Evolutionary conservation across 2,329 filamentous ascomycete species (phyloP).

Genomic region (Hymenotorrendiella dingleyae): DNA sequence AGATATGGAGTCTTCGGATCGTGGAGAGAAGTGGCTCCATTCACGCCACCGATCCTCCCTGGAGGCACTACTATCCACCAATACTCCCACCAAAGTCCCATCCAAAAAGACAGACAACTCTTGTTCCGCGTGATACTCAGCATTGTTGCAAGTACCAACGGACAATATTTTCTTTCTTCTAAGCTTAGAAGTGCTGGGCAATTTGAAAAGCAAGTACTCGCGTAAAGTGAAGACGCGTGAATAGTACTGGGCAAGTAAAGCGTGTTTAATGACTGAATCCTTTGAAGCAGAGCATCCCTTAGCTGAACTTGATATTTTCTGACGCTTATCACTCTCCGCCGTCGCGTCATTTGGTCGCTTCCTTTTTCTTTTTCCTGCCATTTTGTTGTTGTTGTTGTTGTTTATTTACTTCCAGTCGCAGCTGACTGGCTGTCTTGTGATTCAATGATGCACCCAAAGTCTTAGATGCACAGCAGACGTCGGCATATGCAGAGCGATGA

Average conservation of each 20-base stretch:
- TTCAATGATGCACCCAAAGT: neutral
- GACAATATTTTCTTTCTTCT: conserved; percentile 50
- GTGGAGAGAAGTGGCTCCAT: conserved; percentile 58
- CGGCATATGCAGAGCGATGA: too few relatives aligned
- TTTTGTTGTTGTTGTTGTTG: conserved; percentile 16
- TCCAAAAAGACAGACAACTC: conserved; percentile 24
- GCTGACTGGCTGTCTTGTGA: neutral
- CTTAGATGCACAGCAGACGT: too few relatives aligned
- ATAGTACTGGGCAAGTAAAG: conserved; percentile 66
- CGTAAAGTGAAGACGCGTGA: conserved; percentile 59
- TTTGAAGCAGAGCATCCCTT: neutral
- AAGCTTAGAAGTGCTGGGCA: conserved; percentile 62
- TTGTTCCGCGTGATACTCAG: conserved; percentile 8
- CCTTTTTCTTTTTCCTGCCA: conserved; percentile 40
- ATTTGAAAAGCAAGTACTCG: conserved; percentile 59
- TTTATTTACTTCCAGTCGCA: too few relatives aligned
- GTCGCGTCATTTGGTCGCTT: conserved; percentile 12
- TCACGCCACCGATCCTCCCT: conserved; percentile 43
- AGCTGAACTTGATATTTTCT: conserved; percentile 14
- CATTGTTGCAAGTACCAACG: conserved; percentile 25
- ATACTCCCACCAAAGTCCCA: conserved; percentile 27
- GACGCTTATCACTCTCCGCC: conserved; percentile 25
- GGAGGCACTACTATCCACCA: conserved; percentile 9
- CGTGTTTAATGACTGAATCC: conserved; percentile 40
- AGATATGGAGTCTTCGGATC: conserved; percentile 52